phyloP scores from a whole-genome alignment of 1,139 yeast species.

The Taphrina deformans region DNA sequence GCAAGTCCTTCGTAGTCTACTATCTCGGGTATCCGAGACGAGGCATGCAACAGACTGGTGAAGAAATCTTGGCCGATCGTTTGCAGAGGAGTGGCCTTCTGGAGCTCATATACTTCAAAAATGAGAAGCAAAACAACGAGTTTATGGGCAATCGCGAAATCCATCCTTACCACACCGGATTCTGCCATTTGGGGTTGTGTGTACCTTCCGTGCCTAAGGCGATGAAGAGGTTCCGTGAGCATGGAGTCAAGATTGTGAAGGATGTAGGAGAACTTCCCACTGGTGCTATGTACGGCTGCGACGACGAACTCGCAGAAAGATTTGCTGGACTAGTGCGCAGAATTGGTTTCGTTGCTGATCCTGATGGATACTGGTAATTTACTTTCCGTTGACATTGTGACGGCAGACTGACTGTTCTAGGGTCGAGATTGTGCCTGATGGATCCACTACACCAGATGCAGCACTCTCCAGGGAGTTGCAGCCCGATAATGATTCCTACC shows the following conservation, averaged over 20 bases:
- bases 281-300: constrained; percentile 20
- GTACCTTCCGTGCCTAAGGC: constrained; percentile 23
- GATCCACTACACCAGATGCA: constrained; percentile 26
- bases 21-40: constrained; percentile 20
- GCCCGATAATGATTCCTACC: constrained; percentile 18
- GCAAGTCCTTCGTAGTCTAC: constrained; percentile 18
- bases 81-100: constrained; percentile 18
- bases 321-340: constrained; percentile 25
- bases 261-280: constrained; percentile 26
- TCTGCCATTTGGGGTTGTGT: constrained; percentile 19
- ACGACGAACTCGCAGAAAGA: constrained; percentile 19
- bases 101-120: constrained; percentile 19
- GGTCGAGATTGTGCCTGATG: constrained; percentile 27
- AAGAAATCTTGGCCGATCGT: constrained; percentile 24
- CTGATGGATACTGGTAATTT: constrained; percentile 20
- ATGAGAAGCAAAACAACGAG: constrained; percentile 18
- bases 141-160: constrained; percentile 15
- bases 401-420: background rate
- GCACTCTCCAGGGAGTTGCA: constrained; percentile 18
- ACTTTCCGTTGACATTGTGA: too few relatives aligned
- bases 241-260: constrained; percentile 21
- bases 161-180: constrained; percentile 22
- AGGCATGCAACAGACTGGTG: constrained; percentile 22
- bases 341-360: constrained; percentile 25
- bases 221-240: constrained; percentile 14